A percentile compares a stretch with the other conserved stretches of the same genome.
Conservation (phyloP, 768 basidiomycete species). For the Suillus hirtellus region DNA sequence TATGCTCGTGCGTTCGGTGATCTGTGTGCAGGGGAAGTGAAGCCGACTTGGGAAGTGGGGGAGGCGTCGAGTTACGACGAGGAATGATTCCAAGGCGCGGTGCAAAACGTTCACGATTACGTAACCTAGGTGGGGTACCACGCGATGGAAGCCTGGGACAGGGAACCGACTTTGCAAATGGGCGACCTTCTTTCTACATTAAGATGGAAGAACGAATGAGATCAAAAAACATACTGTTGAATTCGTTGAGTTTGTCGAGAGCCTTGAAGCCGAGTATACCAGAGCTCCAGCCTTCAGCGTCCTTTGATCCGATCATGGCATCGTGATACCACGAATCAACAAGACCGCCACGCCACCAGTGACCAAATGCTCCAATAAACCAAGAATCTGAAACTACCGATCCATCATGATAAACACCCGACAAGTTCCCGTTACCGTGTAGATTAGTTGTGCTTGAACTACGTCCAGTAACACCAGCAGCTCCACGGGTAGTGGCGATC, state of each 20-base stretch:
- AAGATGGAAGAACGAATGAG: neutral
- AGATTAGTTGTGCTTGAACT: slow-evolving; percentile 37
- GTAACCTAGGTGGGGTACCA: slow-evolving; percentile 55
- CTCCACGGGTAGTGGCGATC: slow-evolving; percentile 53
- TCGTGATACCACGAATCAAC: slow-evolving; percentile 81
- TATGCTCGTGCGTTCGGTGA: slow-evolving; percentile 32
- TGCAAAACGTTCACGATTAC: slow-evolving; percentile 58
- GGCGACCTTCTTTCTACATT: slow-evolving; percentile 40
- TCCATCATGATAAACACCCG: slow-evolving; percentile 39
- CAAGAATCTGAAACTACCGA: slow-evolving; percentile 73
- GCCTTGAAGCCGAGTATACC: slow-evolving; percentile 78
- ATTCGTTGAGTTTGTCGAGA: slow-evolving; percentile 67
- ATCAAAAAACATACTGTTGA: slow-evolving; percentile 50
- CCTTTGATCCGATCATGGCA: slow-evolving; percentile 60
- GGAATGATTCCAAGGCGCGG: slow-evolving; percentile 39
- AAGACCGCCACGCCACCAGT: slow-evolving; percentile 87
- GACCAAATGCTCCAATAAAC: slow-evolving; percentile 90
- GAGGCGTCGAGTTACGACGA: slow-evolving; percentile 71
- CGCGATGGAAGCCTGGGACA: slow-evolving; percentile 43
- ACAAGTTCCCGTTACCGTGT: slow-evolving; percentile 21
- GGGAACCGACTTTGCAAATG: slow-evolving; percentile 50
- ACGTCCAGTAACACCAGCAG: slow-evolving; percentile 51
- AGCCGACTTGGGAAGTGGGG: slow-evolving; percentile 81
- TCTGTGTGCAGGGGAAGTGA: slow-evolving; percentile 74
- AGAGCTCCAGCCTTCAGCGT: slow-evolving; percentile 74